Evolutionary conservation across 2,329 filamentous ascomycete species (phyloP), one percentile per base, ranked within the genome.

Genomic region (Aspergillus sp.): DNA sequence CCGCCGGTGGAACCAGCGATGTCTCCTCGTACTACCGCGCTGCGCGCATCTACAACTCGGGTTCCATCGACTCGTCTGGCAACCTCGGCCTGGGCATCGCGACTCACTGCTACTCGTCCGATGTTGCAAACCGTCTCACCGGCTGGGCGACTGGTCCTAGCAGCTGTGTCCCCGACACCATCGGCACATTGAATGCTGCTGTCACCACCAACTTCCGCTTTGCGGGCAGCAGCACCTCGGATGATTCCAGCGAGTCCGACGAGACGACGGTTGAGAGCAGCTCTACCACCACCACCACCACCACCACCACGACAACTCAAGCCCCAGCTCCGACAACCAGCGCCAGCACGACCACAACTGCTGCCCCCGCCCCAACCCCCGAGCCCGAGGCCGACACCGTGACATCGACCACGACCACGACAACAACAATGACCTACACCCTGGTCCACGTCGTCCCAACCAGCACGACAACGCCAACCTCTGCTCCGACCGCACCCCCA

Each of bases 11-110:
- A 17, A 41, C 34, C 19, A 64, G 61, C 3, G 72, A 71, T 11
- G 73, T 60, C 2, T 38, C 64, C 3, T 54, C 60, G n/a, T 72
- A 66, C 66, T 74, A 72, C 66, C 72, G 72, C 51, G 77, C 74
- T 22, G 77, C 79, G 7, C 69, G 78, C 28, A 69, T 75, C 49
- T 81, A 81, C 69, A 81, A 80, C 67, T 80, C 79, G 0, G 79
- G 79, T 38, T 71, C 70, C 0, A 67, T 80, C 23, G 71, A 68
- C 45, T 6, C 65, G 0, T 67, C 66, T 5, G 70, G 69, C 1
- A 76, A 80, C 60, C 70, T 80, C 5, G 69, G 68, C 52, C 57
- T 63, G 25, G 68, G 70, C n/a, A 57, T 54, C 22, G 68, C 71
- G 13, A 73, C 72, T 19, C 64, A 66, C 61, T 73, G 71, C 67